These are phyloP conservation scores for Ambrosiella cleistominuta DNA, from an alignment of 2,329 filamentous ascomycete genomes.

Conservation along the genomic window DNA sequence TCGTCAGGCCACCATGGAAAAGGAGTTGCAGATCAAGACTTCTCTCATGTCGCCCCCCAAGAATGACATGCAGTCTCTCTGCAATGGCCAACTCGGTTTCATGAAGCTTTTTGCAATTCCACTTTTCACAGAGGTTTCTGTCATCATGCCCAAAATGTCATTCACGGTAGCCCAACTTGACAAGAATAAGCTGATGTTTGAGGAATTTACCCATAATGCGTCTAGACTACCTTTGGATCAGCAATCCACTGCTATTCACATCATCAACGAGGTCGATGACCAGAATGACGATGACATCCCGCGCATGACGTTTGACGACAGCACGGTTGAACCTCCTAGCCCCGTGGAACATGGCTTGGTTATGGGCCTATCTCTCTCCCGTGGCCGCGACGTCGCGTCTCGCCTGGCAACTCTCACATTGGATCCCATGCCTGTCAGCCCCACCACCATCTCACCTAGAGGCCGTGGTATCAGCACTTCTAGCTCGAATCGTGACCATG, in stretches of 20 bases:
- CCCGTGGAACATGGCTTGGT: neutral
- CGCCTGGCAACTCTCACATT: neutral
- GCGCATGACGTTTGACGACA: neutral
- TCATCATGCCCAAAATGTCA: conserved; percentile 67
- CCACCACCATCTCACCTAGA: neutral
- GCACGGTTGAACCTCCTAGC: conserved; percentile 2
- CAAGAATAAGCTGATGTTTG: conserved; percentile 16
- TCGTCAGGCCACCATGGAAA: conserved; percentile 81
- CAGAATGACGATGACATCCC: neutral
- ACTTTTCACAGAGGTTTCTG: conserved; percentile 72
- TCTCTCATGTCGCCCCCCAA: conserved; percentile 73
- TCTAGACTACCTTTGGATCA: neutral
- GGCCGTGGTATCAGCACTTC: neutral
- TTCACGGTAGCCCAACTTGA: conserved; percentile 61
- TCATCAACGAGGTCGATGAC: neutral
- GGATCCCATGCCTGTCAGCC: conserved; percentile 6
- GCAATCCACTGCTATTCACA: neutral
- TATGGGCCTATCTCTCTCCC: neutral
- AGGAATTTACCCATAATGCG: conserved; percentile 13
- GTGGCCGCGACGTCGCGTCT: neutral
- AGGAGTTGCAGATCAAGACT: conserved; percentile 69
- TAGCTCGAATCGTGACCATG: neutral
- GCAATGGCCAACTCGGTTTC: conserved; percentile 80
- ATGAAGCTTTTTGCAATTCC: conserved; percentile 93
- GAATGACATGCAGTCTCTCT: conserved; percentile 66